Percentiles rank a stretch among this genome's conserved stretches.
phyloP scores from a whole-genome alignment of 257 asterid species.

The Craterostigma plantagineum region DNA sequence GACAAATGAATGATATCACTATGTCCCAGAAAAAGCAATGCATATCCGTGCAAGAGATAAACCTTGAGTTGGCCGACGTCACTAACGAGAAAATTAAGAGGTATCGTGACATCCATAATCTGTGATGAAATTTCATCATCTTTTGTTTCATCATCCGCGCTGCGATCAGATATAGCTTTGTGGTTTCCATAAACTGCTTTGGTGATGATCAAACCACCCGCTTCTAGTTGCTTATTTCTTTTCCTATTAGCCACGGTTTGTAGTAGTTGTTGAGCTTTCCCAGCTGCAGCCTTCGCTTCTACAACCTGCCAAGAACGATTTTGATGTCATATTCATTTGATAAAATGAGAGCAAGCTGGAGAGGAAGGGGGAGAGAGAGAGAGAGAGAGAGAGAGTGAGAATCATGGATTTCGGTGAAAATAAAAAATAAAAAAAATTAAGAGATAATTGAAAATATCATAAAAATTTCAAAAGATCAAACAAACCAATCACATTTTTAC shows the following conservation, averaged over 20 bases:
- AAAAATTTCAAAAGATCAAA: too few species aligned
- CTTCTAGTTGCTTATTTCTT: constrained; percentile 47
- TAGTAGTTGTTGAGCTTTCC: constrained; percentile 80
- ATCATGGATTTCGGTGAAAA: too few species aligned
- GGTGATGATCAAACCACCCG: constrained; percentile 51
- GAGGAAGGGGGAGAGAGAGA: background rate
- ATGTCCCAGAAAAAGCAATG: too few species aligned
- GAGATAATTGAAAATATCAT: too few species aligned
- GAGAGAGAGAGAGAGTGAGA: too few species aligned
- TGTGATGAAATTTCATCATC: constrained; percentile 49
- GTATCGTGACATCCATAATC: constrained; percentile 62
- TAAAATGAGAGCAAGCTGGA: too few species aligned
- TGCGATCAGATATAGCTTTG: constrained; percentile 28
- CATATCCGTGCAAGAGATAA: constrained; percentile 9
- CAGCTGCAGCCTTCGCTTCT: constrained; percentile 70
- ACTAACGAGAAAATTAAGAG: constrained; percentile 71
- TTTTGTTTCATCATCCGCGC: constrained; percentile 27
- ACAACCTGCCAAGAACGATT: constrained; percentile 29
- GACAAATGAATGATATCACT: too few species aligned
- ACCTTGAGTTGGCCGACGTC: constrained; percentile 90
- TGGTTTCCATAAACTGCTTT: constrained; percentile 58
- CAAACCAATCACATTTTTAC: too few species aligned
- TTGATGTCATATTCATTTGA: constrained; percentile 2
- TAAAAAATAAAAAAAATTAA: too few species aligned
- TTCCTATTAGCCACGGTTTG: constrained; percentile 76